phyloP scores from a whole-genome alignment of 768 basidiomycete species.

The Kwoniella heveanensis region DNA sequence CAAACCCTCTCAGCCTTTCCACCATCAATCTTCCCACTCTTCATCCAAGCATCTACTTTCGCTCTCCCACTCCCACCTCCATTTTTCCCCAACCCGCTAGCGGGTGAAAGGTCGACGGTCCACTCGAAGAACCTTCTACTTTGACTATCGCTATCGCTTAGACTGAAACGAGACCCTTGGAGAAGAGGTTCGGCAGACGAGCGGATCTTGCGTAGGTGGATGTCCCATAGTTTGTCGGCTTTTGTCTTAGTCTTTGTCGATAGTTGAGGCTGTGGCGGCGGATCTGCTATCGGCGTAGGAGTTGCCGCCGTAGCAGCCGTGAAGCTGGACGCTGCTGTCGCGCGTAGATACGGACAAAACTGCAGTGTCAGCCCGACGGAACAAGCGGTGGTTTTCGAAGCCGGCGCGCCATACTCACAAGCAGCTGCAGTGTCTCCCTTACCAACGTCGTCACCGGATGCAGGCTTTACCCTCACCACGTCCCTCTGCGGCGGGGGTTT shows the following conservation, averaged over 20 bases:
- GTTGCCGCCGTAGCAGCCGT: neutral
- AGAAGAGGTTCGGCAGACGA: slow-evolving; percentile 28
- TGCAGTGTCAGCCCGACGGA: no score
- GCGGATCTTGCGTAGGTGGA: slow-evolving; percentile 41
- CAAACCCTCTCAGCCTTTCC: slow-evolving; percentile 36
- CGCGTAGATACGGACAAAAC: no score
- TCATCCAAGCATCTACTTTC: slow-evolving; percentile 19
- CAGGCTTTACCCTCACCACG: slow-evolving; percentile 4
- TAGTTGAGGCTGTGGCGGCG: neutral
- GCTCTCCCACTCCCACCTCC: neutral
- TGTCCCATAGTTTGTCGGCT: slow-evolving; percentile 41
- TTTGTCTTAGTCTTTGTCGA: slow-evolving; percentile 33
- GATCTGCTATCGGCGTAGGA: neutral
- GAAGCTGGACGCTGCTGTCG: no score
- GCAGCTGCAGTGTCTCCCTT: neutral
- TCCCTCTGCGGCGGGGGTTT: slow-evolving; percentile 40
- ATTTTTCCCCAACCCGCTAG: no score
- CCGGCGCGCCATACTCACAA: neutral
- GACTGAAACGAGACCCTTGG: neutral
- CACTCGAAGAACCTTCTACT: slow-evolving; percentile 43
- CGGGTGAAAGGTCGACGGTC: slow-evolving; percentile 9
- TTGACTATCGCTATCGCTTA: slow-evolving; percentile 13
- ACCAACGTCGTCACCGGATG: neutral
- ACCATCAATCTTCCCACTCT: slow-evolving; percentile 25
- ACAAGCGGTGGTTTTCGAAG: neutral